phyloP scores from a whole-genome alignment of 352 stramenopile species.

The Phytopythium cucurbitacearum region DNA sequence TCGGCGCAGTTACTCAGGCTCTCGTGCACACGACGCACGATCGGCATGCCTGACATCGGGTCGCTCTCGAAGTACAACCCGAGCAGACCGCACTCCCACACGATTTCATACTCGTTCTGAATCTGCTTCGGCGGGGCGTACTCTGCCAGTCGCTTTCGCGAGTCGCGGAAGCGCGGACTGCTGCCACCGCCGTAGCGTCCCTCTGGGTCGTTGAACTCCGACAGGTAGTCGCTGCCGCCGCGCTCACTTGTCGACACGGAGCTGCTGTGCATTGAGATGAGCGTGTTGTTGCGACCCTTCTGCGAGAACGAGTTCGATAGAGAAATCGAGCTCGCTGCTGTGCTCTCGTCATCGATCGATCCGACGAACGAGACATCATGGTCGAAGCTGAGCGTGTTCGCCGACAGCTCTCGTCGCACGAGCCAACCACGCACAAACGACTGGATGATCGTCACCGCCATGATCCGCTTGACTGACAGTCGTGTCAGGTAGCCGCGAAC shows the following conservation, averaged over 20 bases:
- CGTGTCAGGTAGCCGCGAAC: constrained; percentile 43
- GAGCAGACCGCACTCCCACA: constrained; percentile 82
- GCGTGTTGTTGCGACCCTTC: constrained; percentile 45
- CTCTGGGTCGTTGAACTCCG: constrained; percentile 47
- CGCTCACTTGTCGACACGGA: constrained; percentile 55
- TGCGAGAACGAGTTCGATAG: constrained; percentile 44
- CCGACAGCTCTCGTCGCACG: constrained; percentile 65
- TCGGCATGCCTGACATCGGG: constrained; percentile 71
- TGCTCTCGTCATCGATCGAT: constrained; percentile 46
- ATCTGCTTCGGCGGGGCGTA: constrained; percentile 69
- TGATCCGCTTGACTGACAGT: constrained; percentile 33
- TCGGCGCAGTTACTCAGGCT: constrained; percentile 84
- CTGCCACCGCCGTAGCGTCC: constrained; percentile 35
- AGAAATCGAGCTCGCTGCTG: constrained; percentile 39
- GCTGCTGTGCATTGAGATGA: constrained; percentile 46
- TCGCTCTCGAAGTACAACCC: constrained; percentile 86
- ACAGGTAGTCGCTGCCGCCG: constrained; percentile 28
- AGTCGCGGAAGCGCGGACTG: constrained; percentile 39
- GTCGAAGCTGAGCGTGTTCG: constrained; percentile 75
- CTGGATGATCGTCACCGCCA: constrained; percentile 59
- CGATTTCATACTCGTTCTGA: constrained; percentile 81
- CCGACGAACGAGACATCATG: constrained; percentile 74
- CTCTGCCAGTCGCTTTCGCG: constrained; percentile 51
- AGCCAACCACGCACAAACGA: constrained; percentile 81
- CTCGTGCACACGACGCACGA: constrained; percentile 83